phyloP scores from a whole-genome alignment of 305 asterid genomes.

The Striga hermonthica region DNA sequence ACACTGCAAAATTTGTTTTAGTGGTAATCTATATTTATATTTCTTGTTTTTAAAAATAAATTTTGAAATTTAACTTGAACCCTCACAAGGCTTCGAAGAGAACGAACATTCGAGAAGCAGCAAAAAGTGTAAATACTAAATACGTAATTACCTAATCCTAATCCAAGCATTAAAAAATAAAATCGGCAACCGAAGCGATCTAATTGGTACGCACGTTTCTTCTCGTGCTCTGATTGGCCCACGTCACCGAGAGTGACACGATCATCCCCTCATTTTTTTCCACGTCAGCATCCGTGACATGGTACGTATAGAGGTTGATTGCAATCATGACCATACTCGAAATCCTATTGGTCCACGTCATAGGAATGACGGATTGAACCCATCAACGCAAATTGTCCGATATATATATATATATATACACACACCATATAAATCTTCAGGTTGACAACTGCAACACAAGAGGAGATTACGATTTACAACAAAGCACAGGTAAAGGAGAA shows the following conservation, averaged over 20 bases:
- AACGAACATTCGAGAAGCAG: too few species aligned
- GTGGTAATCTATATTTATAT: too few species aligned
- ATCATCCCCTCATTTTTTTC: conserved; percentile 19
- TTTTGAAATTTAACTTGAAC: too few species aligned
- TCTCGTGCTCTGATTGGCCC: conserved; percentile 38
- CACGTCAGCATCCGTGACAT: conserved; percentile 33
- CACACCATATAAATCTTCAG: neutral
- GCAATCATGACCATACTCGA: conserved; percentile 25
- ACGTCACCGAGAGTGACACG: conserved; percentile 38
- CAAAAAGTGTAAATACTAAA: too few species aligned
- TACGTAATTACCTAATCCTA: too few species aligned
- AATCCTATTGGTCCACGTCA: conserved; percentile 45
- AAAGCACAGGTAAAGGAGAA: neutral
- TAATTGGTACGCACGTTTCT: conserved; percentile 29
- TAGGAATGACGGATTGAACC: conserved; percentile 32
- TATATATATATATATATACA: conserved; percentile 27
- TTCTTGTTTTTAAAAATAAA: too few species aligned
- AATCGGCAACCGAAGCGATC: conserved; percentile 27
- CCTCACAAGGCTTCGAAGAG: too few species aligned
- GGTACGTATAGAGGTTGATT: neutral
- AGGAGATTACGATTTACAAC: neutral
- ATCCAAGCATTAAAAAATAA: conserved; percentile 12
- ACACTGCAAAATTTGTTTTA: too few species aligned
- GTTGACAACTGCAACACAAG: conserved; percentile 26
- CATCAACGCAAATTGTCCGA: conserved; percentile 1